Evolutionary conservation across 495 filamentous ascomycete species (phyloP), one percentile per base, ranked within the genome.

Genomic region (Podospora appendiculata): DNA sequence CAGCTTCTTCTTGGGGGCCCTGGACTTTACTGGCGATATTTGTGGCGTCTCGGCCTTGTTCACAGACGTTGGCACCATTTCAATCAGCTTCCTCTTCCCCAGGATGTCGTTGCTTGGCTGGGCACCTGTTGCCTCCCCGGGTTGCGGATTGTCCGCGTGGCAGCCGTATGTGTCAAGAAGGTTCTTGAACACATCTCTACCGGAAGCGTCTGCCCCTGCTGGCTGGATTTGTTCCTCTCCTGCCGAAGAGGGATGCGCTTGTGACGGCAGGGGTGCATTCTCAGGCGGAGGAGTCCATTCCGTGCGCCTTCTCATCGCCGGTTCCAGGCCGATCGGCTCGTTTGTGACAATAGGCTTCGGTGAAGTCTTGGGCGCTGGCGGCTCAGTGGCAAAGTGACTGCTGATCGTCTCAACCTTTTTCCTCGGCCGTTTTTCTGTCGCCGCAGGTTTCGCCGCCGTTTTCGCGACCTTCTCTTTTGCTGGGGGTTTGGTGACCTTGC

Each of bases 1-100:
- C 0, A 84, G 68, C 62, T 88, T 91, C 70, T 87, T 95, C 56
- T 79, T 82, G 32, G 76, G 78, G 14, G 70, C 70, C 57, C 76
- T 86, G 69, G 58, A 57, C 54, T 74, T 85, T 65, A 76, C 74
- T 8, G 64, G 58, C 12, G 69, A 65, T 39, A 57, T 41, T 19
- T 63, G 52, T 17, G 56, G 50, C 1, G 61, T 48, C 17, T 60
- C 51, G 39, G 60, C 40, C 35, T 55, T 53, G 48, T 51, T 53
- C 19, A 66, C 60, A 0, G 53, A 52, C 1, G 60, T 66, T 6
- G 63, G 62, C 4, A 77, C 60, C 55, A 74, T 60, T 42, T 79
- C 71, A 39, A 77, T 68, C 25, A 71, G 64, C 53, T 80, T 79
- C n/a, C 77, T 67, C 53, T 81, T 81, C 48, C 68, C 67, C 0